Base-by-base conservation (phyloP, 345 rosid species). In the Gynandropsis gynandra region DNA sequence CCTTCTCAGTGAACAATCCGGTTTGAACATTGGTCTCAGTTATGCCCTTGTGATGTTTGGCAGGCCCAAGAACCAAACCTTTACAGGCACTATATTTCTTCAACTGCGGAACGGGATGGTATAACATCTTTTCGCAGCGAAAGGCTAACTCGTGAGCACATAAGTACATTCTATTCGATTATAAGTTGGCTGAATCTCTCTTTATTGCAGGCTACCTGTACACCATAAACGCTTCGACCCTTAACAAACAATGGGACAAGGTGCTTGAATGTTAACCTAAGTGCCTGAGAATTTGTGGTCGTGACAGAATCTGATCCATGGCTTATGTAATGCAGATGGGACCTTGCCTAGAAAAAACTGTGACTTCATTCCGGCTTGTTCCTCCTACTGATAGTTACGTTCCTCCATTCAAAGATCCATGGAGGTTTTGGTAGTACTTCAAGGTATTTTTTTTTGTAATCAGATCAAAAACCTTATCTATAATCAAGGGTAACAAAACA, bases 361-460 rank as follows among this genome's bases (percentile, higher is more conserved):
- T 80, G 32, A 81, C 56, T 16, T 81, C 98, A 2, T 87, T 90
- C 63, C 83, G 82, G 46, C 94, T 90, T 60, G 77, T 83, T 42
- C 87, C 89, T 45, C 77, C 89, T 4, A 83, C 92, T 10, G 77
- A 73, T 48, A 74, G 60, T 65, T 90, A 87, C 57, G 87, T 87
- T 56, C 96, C 96, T 71, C 98, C 98, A 27, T 87, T 46, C 66
- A 90, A 90, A 70, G 98, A 90, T 74, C 94, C 97, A 10, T 89
- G 95, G 95, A 81, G 95, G 76, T 89, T 89, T 75, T 86, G 95
- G 97, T 89, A 84, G 86, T 67, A 42, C 45, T 14, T 56, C 48
- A 42, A 29, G 50, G 37, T 52, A 24, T 27, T 16, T 34, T 14
- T 47, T 35, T 56, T 45, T 7, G 8, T 32, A 48, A 24, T 24